A percentile compares a stretch with the other conserved stretches of the same genome.
Evolutionary conservation across 1,139 yeast genomes (phyloP).

Genomic region (Zygoascus meyerae): DNA sequence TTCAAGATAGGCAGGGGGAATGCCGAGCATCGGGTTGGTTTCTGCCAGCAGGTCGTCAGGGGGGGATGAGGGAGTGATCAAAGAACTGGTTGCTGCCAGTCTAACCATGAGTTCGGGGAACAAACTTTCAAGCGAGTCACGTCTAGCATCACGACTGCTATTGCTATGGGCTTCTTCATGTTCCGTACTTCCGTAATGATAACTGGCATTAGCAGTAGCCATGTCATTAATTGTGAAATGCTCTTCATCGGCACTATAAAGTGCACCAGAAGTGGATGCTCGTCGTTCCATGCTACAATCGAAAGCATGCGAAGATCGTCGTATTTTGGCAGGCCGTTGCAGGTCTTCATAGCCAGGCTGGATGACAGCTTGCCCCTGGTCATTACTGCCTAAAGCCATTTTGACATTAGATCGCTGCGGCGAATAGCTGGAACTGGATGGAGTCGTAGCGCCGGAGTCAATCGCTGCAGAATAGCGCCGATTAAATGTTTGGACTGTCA

Average conservation of each 20-base stretch:
- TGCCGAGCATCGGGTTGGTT: no score
- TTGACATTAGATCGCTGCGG: neutral
- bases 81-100: neutral
- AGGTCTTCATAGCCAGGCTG: neutral
- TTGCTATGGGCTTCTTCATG: neutral
- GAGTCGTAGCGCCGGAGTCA: no score
- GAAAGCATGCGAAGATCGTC: neutral
- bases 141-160: conserved; percentile 10
- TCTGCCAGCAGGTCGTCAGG: neutral
- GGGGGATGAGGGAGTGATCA: neutral
- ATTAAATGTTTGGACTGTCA: no score
- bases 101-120: conserved; percentile 19
- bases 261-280: neutral
- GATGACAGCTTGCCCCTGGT: conserved; percentile 2
- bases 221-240: neutral
- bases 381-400: neutral
- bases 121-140: conserved; percentile 21
- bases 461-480: no score
- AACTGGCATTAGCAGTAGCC: neutral
- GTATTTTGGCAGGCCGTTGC: neutral
- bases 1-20: neutral
- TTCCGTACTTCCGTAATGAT: no score
- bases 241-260: neutral
- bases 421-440: neutral
- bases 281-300: conserved; percentile 1